phyloP scores from a whole-genome alignment of 768 basidiomycete genomes.

The Boletus barrowsii region DNA sequence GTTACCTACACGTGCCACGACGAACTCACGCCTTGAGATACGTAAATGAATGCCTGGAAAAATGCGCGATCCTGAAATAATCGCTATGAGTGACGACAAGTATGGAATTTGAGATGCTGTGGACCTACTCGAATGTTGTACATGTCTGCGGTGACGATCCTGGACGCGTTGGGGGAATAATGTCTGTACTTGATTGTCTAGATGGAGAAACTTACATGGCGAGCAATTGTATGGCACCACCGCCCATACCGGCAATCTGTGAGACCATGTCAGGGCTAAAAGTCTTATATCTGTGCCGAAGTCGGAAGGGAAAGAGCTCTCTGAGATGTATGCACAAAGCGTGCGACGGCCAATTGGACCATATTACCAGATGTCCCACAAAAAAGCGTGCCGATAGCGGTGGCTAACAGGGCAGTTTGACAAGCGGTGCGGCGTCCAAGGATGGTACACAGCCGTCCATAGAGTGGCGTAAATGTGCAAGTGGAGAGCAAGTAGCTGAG shows the following conservation, averaged over 20 bases:
- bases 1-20: not conserved
- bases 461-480: conserved; percentile 19
- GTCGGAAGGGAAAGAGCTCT: not conserved
- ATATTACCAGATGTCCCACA: conserved; percentile 11
- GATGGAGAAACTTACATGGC: conserved; percentile 8
- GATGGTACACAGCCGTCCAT: conserved; percentile 17
- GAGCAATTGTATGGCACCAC: conserved; percentile 20
- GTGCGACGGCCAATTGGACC: conserved; percentile 9
- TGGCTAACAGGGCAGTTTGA: conserved; percentile 10
- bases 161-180: not conserved
- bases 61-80: conserved; percentile 16
- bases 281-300: not conserved
- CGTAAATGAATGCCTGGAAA: conserved; percentile 44
- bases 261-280: not conserved
- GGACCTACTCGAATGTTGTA: conserved; percentile 16
- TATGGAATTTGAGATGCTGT: not conserved
- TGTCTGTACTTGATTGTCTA: not conserved
- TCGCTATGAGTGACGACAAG: not conserved
- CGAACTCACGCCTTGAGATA: conserved; percentile 15
- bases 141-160: conserved; percentile 23
- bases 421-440: conserved; percentile 13
- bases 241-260: conserved; percentile 23
- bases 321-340: conserved; percentile 29
- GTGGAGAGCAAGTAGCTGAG: conserved; percentile 12
- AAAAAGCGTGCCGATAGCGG: conserved; percentile 10